phyloP scores from a whole-genome alignment of 1,139 yeast species.

The Yamadazyma taylorii region DNA sequence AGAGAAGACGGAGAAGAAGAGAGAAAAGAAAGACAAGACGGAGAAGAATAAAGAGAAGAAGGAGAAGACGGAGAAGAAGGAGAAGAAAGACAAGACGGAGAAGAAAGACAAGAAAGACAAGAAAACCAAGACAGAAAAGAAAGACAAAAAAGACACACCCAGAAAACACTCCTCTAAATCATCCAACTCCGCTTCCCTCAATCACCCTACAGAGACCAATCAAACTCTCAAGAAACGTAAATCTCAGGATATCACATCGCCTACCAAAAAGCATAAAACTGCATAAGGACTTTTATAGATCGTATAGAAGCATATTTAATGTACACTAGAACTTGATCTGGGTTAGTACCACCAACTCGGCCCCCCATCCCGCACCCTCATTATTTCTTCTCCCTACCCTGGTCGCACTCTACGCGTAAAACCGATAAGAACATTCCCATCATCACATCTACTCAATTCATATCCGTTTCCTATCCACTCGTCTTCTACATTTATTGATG shows the following conservation, averaged over 20 bases:
- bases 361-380: too few species aligned
- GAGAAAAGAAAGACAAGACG: constrained; percentile 17
- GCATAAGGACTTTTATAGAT: neutral
- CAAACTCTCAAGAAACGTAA: constrained; percentile 10
- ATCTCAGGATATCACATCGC: neutral
- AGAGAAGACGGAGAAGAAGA: constrained; percentile 14
- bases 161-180: too few species aligned
- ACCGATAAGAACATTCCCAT: too few species aligned
- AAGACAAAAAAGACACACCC: constrained; percentile 10
- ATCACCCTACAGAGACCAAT: constrained; percentile 1
- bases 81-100: constrained; percentile 12
- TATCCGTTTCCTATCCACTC: too few species aligned
- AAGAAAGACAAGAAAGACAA: constrained; percentile 12
- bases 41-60: constrained; percentile 12
- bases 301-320: too few species aligned
- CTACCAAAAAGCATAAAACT: constrained; percentile 1
- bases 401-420: too few species aligned
- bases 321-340: too few species aligned
- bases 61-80: constrained; percentile 12
- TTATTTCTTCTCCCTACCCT: too few species aligned
- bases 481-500: too few species aligned
- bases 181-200: too few species aligned
- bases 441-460: too few species aligned
- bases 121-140: constrained; percentile 5
- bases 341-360: too few species aligned